Evolutionary conservation across 106 monocot genomes (phyloP).

Genomic region (Apostasia ramifera): DNA sequence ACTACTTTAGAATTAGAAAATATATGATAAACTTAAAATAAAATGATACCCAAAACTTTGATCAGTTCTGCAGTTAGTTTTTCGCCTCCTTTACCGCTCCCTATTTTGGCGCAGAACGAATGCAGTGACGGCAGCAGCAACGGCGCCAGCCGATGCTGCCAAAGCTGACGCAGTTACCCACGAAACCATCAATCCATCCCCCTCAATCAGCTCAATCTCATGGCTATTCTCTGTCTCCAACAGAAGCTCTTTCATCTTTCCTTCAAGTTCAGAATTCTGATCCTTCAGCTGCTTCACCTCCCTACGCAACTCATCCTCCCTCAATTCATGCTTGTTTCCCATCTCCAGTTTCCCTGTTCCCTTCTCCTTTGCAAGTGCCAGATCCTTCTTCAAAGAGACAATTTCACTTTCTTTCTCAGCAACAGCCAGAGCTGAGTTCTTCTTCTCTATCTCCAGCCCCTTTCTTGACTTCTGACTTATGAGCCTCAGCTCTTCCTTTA

Average conservation of each 20-base stretch:
- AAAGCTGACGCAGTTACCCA: conserved; percentile 8
- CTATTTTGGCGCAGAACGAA: conserved; percentile 12
- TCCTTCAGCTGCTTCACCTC: conserved; percentile 19
- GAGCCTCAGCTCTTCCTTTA: background rate
- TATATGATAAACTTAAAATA: no score
- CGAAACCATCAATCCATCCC: background rate
- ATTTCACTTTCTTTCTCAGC: background rate
- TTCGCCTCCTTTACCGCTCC: conserved; percentile 10
- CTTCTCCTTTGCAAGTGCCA: background rate
- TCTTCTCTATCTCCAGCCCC: background rate
- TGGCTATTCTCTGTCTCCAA: background rate
- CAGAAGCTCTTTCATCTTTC: background rate
- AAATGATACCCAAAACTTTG: no score
- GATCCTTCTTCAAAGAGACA: background rate
- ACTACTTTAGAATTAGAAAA: no score
- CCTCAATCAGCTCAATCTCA: background rate
- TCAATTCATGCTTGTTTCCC: background rate
- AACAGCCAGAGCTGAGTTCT: background rate
- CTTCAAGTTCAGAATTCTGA: conserved; percentile 11
- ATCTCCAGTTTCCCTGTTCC: background rate
- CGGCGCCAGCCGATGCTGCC: conserved; percentile 14
- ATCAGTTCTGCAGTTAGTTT: no score
- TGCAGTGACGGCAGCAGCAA: conserved; percentile 6
- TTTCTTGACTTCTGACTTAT: background rate
- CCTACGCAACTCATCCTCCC: conserved; percentile 12